Evolutionary conservation across 1,284 basidiomycete genomes (phyloP).

Genomic region (Malassezia restricta): DNA sequence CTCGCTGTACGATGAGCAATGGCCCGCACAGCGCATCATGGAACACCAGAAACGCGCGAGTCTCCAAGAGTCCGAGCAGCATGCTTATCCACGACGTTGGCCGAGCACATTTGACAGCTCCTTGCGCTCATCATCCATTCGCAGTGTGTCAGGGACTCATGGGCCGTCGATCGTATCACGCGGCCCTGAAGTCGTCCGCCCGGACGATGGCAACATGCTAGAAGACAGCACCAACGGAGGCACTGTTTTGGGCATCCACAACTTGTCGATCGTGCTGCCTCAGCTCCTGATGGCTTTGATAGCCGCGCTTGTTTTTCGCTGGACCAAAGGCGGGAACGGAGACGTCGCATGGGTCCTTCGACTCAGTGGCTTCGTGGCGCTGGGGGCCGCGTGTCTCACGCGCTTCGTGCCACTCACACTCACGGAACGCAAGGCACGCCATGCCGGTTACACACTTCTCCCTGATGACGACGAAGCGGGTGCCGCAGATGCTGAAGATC

Average conservation of each 20-base stretch:
- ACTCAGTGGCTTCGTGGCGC: constrained; percentile 61
- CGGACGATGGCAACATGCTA: not conserved
- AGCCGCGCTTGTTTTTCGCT: constrained; percentile 71
- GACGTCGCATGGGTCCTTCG: constrained; percentile 73
- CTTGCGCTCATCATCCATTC: not conserved
- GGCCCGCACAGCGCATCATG: constrained; percentile 15
- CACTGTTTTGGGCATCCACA: constrained; percentile 84
- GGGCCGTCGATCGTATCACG: constrained; percentile 16
- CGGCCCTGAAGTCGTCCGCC: constrained; percentile 8
- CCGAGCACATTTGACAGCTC: not conserved
- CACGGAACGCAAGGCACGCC: constrained; percentile 11
- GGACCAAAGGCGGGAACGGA: constrained; percentile 48
- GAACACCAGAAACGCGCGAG: not conserved
- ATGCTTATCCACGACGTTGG: not conserved
- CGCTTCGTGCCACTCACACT: constrained; percentile 31
- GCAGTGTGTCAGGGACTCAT: constrained; percentile 5
- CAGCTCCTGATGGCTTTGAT: constrained; percentile 60
- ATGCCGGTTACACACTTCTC: not conserved
- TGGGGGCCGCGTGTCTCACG: constrained; percentile 32
- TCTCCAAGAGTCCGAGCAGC: not conserved
- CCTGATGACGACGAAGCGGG: constrained; percentile 9
- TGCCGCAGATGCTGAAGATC: not conserved
- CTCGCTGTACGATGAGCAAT: constrained; percentile 25
- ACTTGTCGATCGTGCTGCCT: constrained; percentile 26
- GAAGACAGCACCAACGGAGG: constrained; percentile 54